Evolutionary conservation across 2,329 filamentous ascomycete genomes (phyloP).

Genomic region (Epichloe hybrida): DNA sequence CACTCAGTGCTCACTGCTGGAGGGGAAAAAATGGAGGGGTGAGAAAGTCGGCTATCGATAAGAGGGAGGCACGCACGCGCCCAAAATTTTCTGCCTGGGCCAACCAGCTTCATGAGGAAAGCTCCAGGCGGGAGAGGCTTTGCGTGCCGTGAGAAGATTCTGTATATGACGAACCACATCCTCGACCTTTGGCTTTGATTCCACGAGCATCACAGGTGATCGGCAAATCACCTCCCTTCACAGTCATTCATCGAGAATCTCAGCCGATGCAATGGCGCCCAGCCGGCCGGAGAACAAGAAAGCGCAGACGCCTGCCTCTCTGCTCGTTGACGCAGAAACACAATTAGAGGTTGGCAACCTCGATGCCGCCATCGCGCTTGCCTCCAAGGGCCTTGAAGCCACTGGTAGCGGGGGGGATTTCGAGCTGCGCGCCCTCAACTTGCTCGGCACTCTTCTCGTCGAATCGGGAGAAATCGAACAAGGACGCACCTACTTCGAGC

Average conservation of each 20-base stretch:
- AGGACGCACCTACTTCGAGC: conserved; percentile 58
- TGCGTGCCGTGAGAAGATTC: background rate
- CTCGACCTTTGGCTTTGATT: background rate
- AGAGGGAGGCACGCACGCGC: background rate
- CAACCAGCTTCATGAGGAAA: background rate
- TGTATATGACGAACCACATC: background rate
- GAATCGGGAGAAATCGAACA: conserved; percentile 70
- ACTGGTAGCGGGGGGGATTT: conserved; percentile 31
- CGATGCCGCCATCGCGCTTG: conserved; percentile 26
- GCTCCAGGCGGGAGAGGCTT: background rate
- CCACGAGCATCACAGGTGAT: background rate
- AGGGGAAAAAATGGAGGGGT: too few relatives aligned
- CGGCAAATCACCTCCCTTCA: background rate
- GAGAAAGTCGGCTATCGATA: conserved; percentile 3
- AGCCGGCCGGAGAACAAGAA: conserved; percentile 25
- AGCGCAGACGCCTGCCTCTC: conserved; percentile 14
- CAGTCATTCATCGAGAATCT: background rate
- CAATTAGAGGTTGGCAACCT: conserved; percentile 29
- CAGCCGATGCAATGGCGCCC: conserved; percentile 24
- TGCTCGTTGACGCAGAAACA: conserved; percentile 26
- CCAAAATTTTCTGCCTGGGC: conserved; percentile 3
- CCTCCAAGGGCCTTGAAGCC: conserved; percentile 28
- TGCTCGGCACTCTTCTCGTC: conserved; percentile 70
- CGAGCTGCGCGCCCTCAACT: conserved; percentile 53
- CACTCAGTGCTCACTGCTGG: too few relatives aligned